phyloP scores from a whole-genome alignment of 805 yeast species.

The Kazachstania psychrophila region DNA sequence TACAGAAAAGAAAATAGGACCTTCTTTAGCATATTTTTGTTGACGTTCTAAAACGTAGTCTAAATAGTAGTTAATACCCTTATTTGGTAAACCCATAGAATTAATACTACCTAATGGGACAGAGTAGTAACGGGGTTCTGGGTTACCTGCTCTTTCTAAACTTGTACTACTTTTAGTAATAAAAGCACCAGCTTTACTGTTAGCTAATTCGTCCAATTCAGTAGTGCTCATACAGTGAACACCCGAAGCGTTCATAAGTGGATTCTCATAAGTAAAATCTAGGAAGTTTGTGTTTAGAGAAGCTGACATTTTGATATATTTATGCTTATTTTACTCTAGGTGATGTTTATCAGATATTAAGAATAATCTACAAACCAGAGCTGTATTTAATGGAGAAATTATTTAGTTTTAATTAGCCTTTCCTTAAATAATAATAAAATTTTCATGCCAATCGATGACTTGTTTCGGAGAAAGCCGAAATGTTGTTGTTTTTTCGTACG shows the following conservation, averaged over 20 bases:
- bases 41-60: constrained; percentile 20
- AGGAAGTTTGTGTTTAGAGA: constrained; percentile 16
- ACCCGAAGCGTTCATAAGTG: constrained; percentile 29
- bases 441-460: not conserved
- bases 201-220: constrained; percentile 21
- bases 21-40: constrained; percentile 8
- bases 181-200: constrained; percentile 22
- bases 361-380: no score
- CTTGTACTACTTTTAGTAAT: constrained; percentile 27
- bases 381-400: no score
- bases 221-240: constrained; percentile 26
- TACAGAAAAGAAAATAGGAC: constrained; percentile 22
- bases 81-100: constrained; percentile 29
- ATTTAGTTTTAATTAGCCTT: not conserved
- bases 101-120: constrained; percentile 28
- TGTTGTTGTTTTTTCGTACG: not conserved
- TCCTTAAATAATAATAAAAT: constrained; percentile 1
- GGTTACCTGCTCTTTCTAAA: constrained; percentile 23
- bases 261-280: constrained; percentile 17
- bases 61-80: constrained; percentile 25
- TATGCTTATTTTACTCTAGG: no score
- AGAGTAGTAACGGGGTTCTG: constrained; percentile 26
- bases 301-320: constrained; percentile 4
- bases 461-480: constrained; percentile 2
- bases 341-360: no score